Conservation (phyloP, 2,329 filamentous ascomycete species). For the Hypoxylon sp. region DNA sequence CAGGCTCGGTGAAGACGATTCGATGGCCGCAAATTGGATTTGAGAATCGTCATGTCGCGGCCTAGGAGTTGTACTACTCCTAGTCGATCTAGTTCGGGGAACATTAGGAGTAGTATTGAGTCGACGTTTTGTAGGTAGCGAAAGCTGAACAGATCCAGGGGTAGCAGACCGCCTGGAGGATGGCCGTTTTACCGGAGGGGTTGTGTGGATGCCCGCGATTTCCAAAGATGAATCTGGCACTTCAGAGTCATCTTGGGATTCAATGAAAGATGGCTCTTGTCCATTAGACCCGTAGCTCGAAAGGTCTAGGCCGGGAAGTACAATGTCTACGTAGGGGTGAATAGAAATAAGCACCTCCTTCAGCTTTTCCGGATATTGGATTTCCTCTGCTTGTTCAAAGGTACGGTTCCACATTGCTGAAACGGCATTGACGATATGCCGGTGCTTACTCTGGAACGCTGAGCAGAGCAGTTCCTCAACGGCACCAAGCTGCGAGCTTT, state of each 20-base stretch:
- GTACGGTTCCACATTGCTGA: constrained; percentile 77
- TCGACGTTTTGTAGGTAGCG: constrained; percentile 51
- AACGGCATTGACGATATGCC: constrained; percentile 66
- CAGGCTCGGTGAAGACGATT: constrained; percentile 68
- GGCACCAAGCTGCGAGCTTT: constrained; percentile 63
- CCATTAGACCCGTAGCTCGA: constrained; percentile 58
- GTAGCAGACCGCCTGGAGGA: constrained; percentile 53
- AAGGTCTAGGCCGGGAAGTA: constrained; percentile 62
- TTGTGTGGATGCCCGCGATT: constrained; percentile 33
- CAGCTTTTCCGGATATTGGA: constrained; percentile 77
- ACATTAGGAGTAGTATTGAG: constrained; percentile 48
- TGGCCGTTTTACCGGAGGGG: constrained; percentile 42
- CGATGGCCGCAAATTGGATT: constrained; percentile 80
- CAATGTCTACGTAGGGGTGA: constrained; percentile 66
- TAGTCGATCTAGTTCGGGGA: constrained; percentile 51
- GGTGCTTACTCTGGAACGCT: constrained; percentile 72
- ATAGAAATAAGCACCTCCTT: constrained; percentile 74
- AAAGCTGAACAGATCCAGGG: constrained; percentile 54
- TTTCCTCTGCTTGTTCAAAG: constrained; percentile 71
- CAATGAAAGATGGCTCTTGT: constrained; percentile 61
- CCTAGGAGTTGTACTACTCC: constrained; percentile 65
- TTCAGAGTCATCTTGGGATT: constrained; percentile 65
- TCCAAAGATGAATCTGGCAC: constrained; percentile 51
- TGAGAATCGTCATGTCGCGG: constrained; percentile 87
- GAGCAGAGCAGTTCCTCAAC: constrained; percentile 70